phyloP scores from a whole-genome alignment of 495 filamentous ascomycete species.

The Cercophora sp. region DNA sequence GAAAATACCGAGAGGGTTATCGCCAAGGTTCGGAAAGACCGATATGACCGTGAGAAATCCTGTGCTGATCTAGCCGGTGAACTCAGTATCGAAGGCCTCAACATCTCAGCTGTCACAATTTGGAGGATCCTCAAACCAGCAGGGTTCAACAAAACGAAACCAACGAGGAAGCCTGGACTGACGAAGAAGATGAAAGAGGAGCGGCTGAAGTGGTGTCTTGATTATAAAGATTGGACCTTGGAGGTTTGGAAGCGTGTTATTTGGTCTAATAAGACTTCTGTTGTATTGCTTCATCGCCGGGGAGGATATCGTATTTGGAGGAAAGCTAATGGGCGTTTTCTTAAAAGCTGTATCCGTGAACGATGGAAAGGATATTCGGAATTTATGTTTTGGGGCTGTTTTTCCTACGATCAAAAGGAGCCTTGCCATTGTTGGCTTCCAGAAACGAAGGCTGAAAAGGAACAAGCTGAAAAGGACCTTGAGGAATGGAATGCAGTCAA shows the following conservation, averaged over 20 bases:
- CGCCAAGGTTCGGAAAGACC: neutral
- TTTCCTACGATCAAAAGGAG: slow-evolving; percentile 33
- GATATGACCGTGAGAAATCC: neutral
- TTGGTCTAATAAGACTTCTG: slow-evolving; percentile 24
- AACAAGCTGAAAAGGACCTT: slow-evolving; percentile 16
- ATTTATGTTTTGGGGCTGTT: slow-evolving; percentile 40
- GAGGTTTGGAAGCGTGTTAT: slow-evolving; percentile 12
- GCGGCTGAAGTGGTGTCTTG: neutral
- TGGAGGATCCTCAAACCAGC: neutral
- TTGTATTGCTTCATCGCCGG: slow-evolving; percentile 17
- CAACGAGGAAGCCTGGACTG: neutral
- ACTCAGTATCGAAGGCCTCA: neutral
- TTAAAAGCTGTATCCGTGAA: slow-evolving; percentile 16
- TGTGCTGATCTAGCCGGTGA: neutral
- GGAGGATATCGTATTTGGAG: slow-evolving; percentile 23
- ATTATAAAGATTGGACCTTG: neutral
- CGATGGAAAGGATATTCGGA: slow-evolving; percentile 31
- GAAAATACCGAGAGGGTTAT: neutral
- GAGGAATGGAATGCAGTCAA: slow-evolving; percentile 16
- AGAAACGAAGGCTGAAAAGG: slow-evolving; percentile 21
- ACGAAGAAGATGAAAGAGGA: neutral
- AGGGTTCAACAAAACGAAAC: neutral
- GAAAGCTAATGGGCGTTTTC: slow-evolving; percentile 9
- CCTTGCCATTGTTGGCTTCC: slow-evolving; percentile 28
- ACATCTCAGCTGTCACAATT: neutral